These are phyloP conservation scores for Sclerotinia minor DNA, from an alignment of 2,329 filamentous ascomycete species.

Conservation along the genomic window DNA sequence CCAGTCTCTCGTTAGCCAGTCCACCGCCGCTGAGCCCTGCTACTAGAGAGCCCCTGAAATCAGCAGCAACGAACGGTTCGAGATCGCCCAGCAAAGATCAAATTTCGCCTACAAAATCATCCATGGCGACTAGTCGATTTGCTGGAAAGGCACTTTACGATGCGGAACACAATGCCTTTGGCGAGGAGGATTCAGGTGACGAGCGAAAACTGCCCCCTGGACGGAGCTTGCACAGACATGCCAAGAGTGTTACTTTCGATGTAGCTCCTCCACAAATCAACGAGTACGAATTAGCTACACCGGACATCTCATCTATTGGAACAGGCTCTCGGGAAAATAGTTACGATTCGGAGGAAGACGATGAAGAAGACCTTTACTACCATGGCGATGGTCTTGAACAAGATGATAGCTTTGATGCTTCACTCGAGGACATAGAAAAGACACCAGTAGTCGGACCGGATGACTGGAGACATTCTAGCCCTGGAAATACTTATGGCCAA, in stretches of 20 bases:
- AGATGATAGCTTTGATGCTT: constrained; percentile 90
- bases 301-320: constrained; percentile 88
- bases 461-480: constrained; percentile 81
- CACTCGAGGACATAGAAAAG: constrained; percentile 92
- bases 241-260: constrained; percentile 97
- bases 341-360: constrained; percentile 80
- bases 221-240: constrained; percentile 73
- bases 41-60: constrained; percentile 45
- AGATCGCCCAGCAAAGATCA: constrained; percentile 66
- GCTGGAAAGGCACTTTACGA: constrained; percentile 65
- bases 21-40: constrained; percentile 43
- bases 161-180: constrained; percentile 66
- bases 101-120: constrained; percentile 83
- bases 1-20: constrained; percentile 57
- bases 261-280: constrained; percentile 90
- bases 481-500: constrained; percentile 41
- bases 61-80: constrained; percentile 33
- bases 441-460: constrained; percentile 97
- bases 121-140: constrained; percentile 68
- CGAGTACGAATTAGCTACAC: constrained; percentile 97
- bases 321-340: constrained; percentile 91
- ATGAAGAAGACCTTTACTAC: constrained; percentile 63
- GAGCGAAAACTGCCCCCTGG: constrained; percentile 63
- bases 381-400: constrained; percentile 58
- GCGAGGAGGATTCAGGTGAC: constrained; percentile 61